Evolutionary conservation across 495 filamentous ascomycete species (phyloP).

Genomic region (Clavariopsis aquatica): DNA sequence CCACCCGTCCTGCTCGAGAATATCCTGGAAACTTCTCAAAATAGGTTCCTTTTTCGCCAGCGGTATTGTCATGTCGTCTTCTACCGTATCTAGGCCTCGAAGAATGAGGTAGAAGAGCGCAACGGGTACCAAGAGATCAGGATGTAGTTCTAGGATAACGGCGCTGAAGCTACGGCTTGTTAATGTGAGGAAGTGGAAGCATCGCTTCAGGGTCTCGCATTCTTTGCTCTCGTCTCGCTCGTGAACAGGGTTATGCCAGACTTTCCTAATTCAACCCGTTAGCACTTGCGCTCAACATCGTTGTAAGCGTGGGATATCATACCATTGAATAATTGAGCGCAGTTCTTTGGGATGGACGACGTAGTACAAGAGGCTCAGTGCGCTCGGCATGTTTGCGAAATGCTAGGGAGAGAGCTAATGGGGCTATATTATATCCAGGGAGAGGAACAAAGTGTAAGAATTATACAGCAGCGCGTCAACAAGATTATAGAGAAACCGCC

Average conservation of each 20-base stretch:
- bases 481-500: not conserved
- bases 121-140: slow-evolving; percentile 86
- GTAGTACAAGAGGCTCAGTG: slow-evolving; percentile 69
- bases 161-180: slow-evolving; percentile 92
- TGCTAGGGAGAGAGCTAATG: slow-evolving; percentile 3
- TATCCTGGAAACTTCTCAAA: slow-evolving; percentile 74
- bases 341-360: slow-evolving; percentile 75
- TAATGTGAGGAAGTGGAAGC: slow-evolving; percentile 81
- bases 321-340: slow-evolving; percentile 92
- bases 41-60: slow-evolving; percentile 81
- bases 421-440: not conserved
- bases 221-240: slow-evolving; percentile 77
- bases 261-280: slow-evolving; percentile 64
- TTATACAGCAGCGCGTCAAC: not conserved
- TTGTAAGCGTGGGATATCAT: slow-evolving; percentile 14
- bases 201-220: slow-evolving; percentile 67
- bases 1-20: slow-evolving; percentile 84
- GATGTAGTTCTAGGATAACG: slow-evolving; percentile 93
- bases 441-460: not conserved
- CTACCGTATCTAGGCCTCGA: slow-evolving; percentile 90
- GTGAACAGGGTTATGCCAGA: slow-evolving; percentile 94
- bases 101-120: slow-evolving; percentile 92
- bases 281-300: not conserved
- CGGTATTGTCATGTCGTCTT: slow-evolving; percentile 95
- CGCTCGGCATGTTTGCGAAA: slow-evolving; percentile 51